phyloP scores from a whole-genome alignment of 306 rosid genomes.

The Fagus sylvatica region DNA sequence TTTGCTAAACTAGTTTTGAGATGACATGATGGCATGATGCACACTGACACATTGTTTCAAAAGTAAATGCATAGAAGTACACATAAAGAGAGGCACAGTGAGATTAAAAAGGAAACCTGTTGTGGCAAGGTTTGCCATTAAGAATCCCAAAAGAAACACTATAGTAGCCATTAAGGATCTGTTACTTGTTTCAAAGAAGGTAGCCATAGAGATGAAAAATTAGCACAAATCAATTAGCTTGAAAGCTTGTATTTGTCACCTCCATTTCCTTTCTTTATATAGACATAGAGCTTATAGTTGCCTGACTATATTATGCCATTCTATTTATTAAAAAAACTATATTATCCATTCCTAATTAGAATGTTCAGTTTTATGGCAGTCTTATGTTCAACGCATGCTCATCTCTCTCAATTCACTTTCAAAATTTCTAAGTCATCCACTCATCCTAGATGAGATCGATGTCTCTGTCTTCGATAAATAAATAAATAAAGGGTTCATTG shows the following conservation, averaged over 20 bases:
- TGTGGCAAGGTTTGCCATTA: slow-evolving; percentile 15
- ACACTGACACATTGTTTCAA: background rate
- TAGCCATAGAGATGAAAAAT: background rate
- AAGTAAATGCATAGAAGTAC: background rate
- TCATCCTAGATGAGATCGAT: background rate
- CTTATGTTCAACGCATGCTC: background rate
- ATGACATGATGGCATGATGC: too few relatives aligned
- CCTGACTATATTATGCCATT: background rate
- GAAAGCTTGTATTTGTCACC: background rate
- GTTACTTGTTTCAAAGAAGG: background rate
- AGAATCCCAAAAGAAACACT: slow-evolving; percentile 21
- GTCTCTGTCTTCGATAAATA: background rate
- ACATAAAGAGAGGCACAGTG: background rate
- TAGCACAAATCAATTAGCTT: background rate
- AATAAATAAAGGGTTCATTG: too few relatives aligned
- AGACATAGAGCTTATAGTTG: background rate
- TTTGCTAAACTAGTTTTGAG: too few relatives aligned
- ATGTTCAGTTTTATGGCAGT: background rate
- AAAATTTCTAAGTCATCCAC: too few relatives aligned
- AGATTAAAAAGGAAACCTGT: slow-evolving; percentile 24
- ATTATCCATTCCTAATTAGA: background rate
- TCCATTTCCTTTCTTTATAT: slow-evolving; percentile 17
- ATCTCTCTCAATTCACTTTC: too few relatives aligned
- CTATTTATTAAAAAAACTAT: too few relatives aligned
- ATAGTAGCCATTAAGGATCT: slow-evolving; percentile 12